Percentiles rank a stretch among this genome's conserved stretches.
These are phyloP conservation scores for Xylaria sp. DNA, from an alignment of 2,329 filamentous ascomycete genomes.

Conservation along the genomic window DNA sequence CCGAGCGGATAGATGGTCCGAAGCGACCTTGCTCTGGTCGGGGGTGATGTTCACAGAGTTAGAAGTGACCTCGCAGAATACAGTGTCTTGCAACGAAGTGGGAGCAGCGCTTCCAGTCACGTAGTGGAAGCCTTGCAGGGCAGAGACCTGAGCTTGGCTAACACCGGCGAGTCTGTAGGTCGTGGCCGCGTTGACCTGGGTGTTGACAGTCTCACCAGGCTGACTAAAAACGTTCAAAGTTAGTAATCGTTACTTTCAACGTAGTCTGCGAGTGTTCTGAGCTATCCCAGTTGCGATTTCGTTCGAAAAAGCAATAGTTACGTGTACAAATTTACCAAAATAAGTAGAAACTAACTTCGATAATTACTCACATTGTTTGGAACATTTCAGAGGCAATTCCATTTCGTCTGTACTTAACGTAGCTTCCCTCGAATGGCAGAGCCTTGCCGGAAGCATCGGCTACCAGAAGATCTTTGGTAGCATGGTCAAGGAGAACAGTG, in stretches of 20 bases:
- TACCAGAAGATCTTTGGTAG: conserved; percentile 39
- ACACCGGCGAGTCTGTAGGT: conserved; percentile 38
- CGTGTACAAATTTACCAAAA: not conserved
- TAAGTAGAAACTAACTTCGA: not conserved
- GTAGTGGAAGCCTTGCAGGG: conserved; percentile 40
- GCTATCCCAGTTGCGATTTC: too few species aligned
- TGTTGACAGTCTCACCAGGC: conserved; percentile 37
- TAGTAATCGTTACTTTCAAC: not conserved
- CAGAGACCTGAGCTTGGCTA: conserved; percentile 31
- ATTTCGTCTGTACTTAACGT: conserved; percentile 34
- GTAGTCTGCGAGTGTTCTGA: not conserved
- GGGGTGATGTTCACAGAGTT: conserved; percentile 34
- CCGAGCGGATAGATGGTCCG: conserved; percentile 34
- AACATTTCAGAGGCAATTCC: conserved; percentile 38
- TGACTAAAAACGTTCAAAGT: conserved; percentile 10
- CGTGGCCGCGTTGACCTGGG: conserved; percentile 36
- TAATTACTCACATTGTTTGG: conserved; percentile 30
- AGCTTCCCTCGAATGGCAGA: conserved; percentile 37
- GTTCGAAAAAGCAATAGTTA: not conserved
- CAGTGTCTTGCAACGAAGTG: conserved; percentile 32
- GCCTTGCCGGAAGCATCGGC: conserved; percentile 35
- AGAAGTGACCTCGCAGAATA: conserved; percentile 36
- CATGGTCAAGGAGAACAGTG: conserved; percentile 36
- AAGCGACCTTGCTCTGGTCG: conserved; percentile 35
- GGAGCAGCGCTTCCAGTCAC: conserved; percentile 37